Conservation (phyloP, 768 basidiomycete genomes). For the Dacryopinax primogenitus region DNA sequence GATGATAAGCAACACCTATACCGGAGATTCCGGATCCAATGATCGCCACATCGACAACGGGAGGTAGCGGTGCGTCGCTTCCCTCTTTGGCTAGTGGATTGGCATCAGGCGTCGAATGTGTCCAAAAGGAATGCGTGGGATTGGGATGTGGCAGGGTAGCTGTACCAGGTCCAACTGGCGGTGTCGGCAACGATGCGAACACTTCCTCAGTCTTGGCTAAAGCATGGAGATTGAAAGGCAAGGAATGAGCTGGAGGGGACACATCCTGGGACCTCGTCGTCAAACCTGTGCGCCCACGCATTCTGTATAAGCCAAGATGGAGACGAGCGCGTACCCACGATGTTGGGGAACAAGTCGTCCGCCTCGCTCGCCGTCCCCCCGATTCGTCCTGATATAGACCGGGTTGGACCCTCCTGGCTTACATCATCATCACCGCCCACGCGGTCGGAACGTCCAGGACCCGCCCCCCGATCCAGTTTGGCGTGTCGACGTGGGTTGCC, state of each 20-base stretch:
- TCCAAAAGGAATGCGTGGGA: conserved; percentile 65
- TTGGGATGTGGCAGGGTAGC: conserved; percentile 43
- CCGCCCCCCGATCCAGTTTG: neutral
- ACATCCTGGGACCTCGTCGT: neutral
- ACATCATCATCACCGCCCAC: too few relatives aligned
- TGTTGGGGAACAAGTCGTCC: neutral
- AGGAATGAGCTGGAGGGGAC: neutral
- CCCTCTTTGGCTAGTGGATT: conserved; percentile 59
- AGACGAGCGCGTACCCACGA: neutral
- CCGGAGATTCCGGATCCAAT: conserved; percentile 75
- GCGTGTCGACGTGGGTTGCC: neutral
- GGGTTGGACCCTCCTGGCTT: neutral
- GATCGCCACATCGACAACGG: conserved; percentile 57
- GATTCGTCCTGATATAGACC: neutral
- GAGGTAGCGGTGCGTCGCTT: conserved; percentile 45
- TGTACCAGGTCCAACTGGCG: neutral
- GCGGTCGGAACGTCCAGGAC: neutral
- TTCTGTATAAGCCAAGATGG: neutral
- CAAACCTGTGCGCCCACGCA: conserved; percentile 4
- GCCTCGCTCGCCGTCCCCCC: neutral
- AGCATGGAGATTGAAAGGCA: neutral
- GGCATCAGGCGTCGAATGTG: conserved; percentile 39
- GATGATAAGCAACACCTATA: conserved; percentile 58
- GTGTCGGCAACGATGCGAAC: neutral
- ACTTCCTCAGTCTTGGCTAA: neutral